Conservation (phyloP, 2,329 filamentous ascomycete genomes). For the Pseudocercospora fijiensis region DNA sequence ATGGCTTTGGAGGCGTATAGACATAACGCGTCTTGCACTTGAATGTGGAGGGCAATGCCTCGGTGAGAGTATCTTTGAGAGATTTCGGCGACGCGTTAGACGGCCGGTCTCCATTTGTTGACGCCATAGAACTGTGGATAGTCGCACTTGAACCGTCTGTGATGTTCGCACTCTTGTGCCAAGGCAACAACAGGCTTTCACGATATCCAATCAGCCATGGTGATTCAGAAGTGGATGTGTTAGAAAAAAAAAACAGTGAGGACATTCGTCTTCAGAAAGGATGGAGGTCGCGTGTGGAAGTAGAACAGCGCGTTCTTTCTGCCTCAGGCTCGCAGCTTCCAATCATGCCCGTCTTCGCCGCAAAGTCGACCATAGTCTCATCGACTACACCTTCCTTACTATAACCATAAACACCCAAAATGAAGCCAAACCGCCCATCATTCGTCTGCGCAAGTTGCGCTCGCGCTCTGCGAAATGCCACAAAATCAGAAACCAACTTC, state of each 20-base stretch:
- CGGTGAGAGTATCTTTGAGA: constrained; percentile 48
- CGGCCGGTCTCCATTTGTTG: constrained; percentile 7
- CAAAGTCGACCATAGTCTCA: not conserved
- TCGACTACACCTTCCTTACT: not conserved
- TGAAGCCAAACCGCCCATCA: constrained; percentile 27
- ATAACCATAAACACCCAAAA: constrained; percentile 6
- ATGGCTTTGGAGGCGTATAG: constrained; percentile 75
- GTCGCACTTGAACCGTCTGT: not conserved
- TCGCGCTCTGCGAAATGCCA: constrained; percentile 25
- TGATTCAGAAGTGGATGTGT: not conserved
- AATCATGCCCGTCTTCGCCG: constrained; percentile 2
- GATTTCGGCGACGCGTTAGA: constrained; percentile 13
- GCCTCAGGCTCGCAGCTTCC: not conserved
- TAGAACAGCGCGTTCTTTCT: not conserved
- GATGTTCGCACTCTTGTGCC: not conserved
- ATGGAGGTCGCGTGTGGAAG: not conserved
- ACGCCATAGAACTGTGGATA: not conserved
- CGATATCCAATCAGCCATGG: not conserved
- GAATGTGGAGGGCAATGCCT: constrained; percentile 53
- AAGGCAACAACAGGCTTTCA: not conserved
- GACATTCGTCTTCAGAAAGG: not conserved
- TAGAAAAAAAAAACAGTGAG: no score
- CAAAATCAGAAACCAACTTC: constrained; percentile 8
- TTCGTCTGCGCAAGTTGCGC: constrained; percentile 38
- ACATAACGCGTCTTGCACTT: constrained; percentile 77